Percentiles rank a stretch among this genome's conserved stretches.
Evolutionary conservation across 805 yeast species (phyloP).

Genomic region (Clavispora fructus): DNA sequence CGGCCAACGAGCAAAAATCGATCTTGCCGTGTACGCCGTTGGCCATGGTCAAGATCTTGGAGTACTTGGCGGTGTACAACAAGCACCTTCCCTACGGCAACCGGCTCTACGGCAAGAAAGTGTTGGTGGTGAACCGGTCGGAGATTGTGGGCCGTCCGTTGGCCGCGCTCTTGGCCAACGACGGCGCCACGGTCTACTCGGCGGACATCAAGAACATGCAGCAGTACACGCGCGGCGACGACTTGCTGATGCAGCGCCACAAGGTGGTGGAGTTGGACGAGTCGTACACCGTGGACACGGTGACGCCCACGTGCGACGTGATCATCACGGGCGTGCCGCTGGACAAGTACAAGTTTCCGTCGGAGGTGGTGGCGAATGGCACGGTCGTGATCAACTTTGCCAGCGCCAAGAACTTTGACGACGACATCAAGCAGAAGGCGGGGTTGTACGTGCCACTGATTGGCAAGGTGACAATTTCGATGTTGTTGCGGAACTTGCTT

Average conservation of each 20-base stretch:
- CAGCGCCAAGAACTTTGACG: constrained; percentile 81
- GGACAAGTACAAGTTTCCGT: constrained; percentile 77
- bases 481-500: constrained; percentile 84
- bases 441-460: constrained; percentile 91
- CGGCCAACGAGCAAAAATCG: constrained; percentile 63
- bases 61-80: constrained; percentile 85
- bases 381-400: constrained; percentile 89
- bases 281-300: constrained; percentile 49
- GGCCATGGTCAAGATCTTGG: constrained; percentile 90
- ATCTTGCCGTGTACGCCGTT: constrained; percentile 95
- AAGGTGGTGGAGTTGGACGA: constrained; percentile 58
- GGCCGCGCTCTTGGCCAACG: constrained; percentile 93
- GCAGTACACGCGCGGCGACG: constrained; percentile 91
- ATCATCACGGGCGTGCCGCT: constrained; percentile 95
- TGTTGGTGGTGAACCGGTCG: constrained; percentile 86
- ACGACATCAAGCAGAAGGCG: constrained; percentile 77
- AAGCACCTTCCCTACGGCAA: constrained; percentile 79
- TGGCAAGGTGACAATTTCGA: constrained; percentile 94
- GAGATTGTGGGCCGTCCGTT: constrained; percentile 97
- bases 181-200: constrained; percentile 94
- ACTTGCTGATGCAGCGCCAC: constrained; percentile 74
- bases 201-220: constrained; percentile 85
- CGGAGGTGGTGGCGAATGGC: constrained; percentile 74
- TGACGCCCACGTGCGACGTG: constrained; percentile 77
- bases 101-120: constrained; percentile 86